phyloP scores from a whole-genome alignment of 305 asterid genomes.

The Striga hermonthica region DNA sequence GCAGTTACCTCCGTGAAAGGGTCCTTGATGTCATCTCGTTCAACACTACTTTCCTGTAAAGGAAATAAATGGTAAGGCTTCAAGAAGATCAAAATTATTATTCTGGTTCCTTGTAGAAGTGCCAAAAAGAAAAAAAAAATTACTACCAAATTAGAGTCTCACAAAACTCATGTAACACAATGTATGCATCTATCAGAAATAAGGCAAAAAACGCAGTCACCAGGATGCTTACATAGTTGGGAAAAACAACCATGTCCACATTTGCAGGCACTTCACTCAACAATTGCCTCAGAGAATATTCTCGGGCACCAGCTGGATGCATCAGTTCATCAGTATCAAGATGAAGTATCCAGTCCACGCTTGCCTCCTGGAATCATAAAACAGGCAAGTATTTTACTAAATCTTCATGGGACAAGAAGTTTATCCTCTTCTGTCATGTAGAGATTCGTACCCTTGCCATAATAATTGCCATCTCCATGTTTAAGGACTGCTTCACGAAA shows the following conservation, averaged over 20 bases:
- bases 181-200: slow-evolving; percentile 9
- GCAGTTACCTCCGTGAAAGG: slow-evolving; percentile 87
- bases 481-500: slow-evolving; percentile 85
- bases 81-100: slow-evolving; percentile 11
- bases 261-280: slow-evolving; percentile 62
- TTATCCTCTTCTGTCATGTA: slow-evolving; percentile 21
- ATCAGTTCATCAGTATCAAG: slow-evolving; percentile 88
- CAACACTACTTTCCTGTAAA: slow-evolving; percentile 87
- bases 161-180: slow-evolving; percentile 4
- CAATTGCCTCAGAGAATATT: slow-evolving; percentile 78
- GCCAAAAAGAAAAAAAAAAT: background rate
- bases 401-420: slow-evolving; percentile 8
- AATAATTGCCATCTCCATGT: slow-evolving; percentile 94
- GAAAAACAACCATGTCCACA: slow-evolving; percentile 82
- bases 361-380: slow-evolving; percentile 60
- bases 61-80: slow-evolving; percentile 22
- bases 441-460: slow-evolving; percentile 79
- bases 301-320: slow-evolving; percentile 84
- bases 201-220: too few relatives aligned
- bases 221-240: slow-evolving; percentile 68
- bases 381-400: slow-evolving; percentile 22
- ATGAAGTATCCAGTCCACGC: slow-evolving; percentile 93
- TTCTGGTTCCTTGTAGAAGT: background rate
- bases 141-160: background rate
- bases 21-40: slow-evolving; percentile 82